Conservation (phyloP, 164 flowering plant species). For the grape (Vitis vinifera) region DNA sequence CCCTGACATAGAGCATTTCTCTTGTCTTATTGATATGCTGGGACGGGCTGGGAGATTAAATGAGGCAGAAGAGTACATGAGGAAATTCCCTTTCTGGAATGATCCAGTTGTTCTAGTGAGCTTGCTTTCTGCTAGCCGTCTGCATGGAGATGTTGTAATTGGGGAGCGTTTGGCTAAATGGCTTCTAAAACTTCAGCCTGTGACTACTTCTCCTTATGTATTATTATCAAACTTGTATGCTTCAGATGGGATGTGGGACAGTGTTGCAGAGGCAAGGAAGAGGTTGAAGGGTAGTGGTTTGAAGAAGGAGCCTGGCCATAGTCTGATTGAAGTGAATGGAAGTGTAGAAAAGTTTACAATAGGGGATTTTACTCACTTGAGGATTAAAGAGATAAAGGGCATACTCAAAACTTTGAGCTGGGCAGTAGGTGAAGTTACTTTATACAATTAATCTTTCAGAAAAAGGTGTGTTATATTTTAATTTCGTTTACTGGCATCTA, state of each 20-base stretch:
- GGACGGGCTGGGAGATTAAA: slow-evolving; percentile 67
- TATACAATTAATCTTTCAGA: neutral
- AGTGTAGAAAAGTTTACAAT: slow-evolving; percentile 50
- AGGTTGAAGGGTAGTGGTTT: slow-evolving; percentile 59
- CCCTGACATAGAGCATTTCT: slow-evolving; percentile 60
- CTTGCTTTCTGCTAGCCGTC: slow-evolving; percentile 66
- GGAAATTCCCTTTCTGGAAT: slow-evolving; percentile 29
- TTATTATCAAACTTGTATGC: slow-evolving; percentile 70
- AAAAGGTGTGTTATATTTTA: too few species aligned
- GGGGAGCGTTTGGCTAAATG: slow-evolving; percentile 49
- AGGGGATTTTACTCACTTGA: slow-evolving; percentile 52
- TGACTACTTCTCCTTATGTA: slow-evolving; percentile 66
- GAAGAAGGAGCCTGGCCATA: slow-evolving; percentile 63
- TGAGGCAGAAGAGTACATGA: slow-evolving; percentile 54
- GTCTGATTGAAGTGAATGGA: slow-evolving; percentile 60
- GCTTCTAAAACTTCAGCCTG: slow-evolving; percentile 45
- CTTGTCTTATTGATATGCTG: slow-evolving; percentile 71
- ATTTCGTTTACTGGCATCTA: too few species aligned
- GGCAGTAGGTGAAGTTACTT: slow-evolving; percentile 24
- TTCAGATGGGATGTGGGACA: slow-evolving; percentile 56
- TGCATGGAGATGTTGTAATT: slow-evolving; percentile 46
- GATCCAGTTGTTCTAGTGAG: slow-evolving; percentile 65
- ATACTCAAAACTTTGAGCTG: slow-evolving; percentile 38
- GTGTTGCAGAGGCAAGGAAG: slow-evolving; percentile 60
- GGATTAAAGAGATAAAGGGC: slow-evolving; percentile 34